Percentiles rank a stretch among this genome's conserved stretches.
Conservation (phyloP, 768 basidiomycete genomes). For the Heimioporus sp. region DNA sequence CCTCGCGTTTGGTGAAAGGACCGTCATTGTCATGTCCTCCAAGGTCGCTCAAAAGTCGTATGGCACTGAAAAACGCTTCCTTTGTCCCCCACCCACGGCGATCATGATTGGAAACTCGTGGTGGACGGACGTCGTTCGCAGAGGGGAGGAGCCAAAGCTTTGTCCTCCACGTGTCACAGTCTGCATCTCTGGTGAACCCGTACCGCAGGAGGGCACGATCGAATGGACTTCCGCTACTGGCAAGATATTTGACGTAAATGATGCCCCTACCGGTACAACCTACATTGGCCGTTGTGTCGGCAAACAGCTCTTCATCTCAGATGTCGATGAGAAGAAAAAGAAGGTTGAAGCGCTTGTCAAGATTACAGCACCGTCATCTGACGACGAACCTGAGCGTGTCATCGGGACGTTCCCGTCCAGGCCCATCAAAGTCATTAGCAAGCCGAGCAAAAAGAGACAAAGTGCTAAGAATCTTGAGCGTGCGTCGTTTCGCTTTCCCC, state of each 20-base stretch:
- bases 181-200: constrained; percentile 88
- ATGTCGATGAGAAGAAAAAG: constrained; percentile 93
- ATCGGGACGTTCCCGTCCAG: constrained; percentile 90
- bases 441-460: constrained; percentile 96
- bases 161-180: constrained; percentile 81
- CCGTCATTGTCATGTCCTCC: constrained; percentile 96
- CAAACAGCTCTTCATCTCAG: constrained; percentile 93
- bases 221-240: constrained; percentile 88
- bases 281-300: constrained; percentile 93
- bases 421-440: constrained; percentile 98
- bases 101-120: constrained; percentile 93
- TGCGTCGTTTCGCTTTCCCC: constrained; percentile 43
- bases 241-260: constrained; percentile 77
- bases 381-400: constrained; percentile 78
- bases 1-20: constrained; percentile 88
- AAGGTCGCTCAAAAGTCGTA: constrained; percentile 98
- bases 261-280: constrained; percentile 78
- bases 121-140: constrained; percentile 82
- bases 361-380: constrained; percentile 75
- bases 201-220: constrained; percentile 79
- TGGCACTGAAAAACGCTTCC: constrained; percentile 93
- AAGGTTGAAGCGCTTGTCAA: constrained; percentile 92
- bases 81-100: constrained; percentile 92
- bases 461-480: constrained; percentile 91
- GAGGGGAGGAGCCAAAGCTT: constrained; percentile 72